These are phyloP conservation scores for Linnemannia elongata DNA, from an alignment of 192 early-diverging fungal species.

Conservation along the genomic window DNA sequence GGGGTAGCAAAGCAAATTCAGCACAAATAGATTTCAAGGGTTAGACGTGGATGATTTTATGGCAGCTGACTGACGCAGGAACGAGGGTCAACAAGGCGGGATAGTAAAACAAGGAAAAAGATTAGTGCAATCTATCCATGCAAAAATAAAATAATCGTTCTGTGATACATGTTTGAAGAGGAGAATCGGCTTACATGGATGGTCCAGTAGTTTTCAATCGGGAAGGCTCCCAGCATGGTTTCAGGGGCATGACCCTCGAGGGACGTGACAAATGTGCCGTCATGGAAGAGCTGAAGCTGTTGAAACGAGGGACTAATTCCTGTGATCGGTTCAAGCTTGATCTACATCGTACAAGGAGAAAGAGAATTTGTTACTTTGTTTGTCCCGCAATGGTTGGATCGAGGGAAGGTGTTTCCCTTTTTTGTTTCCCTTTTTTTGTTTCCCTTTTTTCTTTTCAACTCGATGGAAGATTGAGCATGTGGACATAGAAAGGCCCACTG, in stretches of 20 bases:
- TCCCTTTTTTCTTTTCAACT: neutral
- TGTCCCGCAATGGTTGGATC: neutral
- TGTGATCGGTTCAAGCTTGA: constrained; percentile 91
- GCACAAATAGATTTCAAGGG: too few species aligned
- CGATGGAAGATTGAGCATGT: neutral
- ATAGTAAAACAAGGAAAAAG: neutral
- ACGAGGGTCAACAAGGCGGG: neutral
- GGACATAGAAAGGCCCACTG: too few species aligned
- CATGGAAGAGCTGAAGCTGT: constrained; percentile 72
- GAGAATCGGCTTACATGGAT: constrained; percentile 63
- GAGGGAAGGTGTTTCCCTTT: too few species aligned
- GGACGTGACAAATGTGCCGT: constrained; percentile 61
- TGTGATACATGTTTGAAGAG: neutral
- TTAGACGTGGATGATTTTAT: too few species aligned
- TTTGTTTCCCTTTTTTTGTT: neutral
- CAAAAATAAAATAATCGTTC: neutral
- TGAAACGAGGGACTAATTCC: constrained; percentile 84
- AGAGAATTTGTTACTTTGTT: neutral
- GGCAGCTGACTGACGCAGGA: neutral
- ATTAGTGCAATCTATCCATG: too few species aligned
- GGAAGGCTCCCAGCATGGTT: constrained; percentile 89
- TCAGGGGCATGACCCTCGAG: constrained; percentile 67
- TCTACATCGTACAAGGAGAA: constrained; percentile 50
- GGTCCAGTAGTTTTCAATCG: constrained; percentile 85
- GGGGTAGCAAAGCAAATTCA: neutral